Percentiles rank a stretch among this genome's conserved stretches.
phyloP scores from a whole-genome alignment of 768 basidiomycete species.

The Boletus rufocinnamomeus region DNA sequence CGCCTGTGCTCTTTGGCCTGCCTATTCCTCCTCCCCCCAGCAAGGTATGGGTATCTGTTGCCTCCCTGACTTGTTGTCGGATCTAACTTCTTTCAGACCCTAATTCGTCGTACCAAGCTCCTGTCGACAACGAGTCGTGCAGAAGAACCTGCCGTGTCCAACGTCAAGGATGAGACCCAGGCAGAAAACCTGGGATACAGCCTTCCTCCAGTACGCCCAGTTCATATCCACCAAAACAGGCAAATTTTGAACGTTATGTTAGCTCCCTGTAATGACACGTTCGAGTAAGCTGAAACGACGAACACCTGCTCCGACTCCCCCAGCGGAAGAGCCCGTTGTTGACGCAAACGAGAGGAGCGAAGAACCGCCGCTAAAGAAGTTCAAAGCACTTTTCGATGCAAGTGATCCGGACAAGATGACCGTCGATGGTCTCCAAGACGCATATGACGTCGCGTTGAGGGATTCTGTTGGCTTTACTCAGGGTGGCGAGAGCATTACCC shows the following conservation, averaged over 20 bases:
- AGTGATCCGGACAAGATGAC: constrained; percentile 51
- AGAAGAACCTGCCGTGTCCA: constrained; percentile 6
- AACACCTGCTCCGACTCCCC: constrained; percentile 36
- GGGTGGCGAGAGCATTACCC: constrained; percentile 28
- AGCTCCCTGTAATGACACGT: constrained; percentile 46
- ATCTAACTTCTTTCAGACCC: constrained; percentile 19
- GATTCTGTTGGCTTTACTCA: constrained; percentile 18
- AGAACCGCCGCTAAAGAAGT: constrained; percentile 68
- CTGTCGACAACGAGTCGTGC: constrained; percentile 14
- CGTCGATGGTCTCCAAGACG: constrained; percentile 25
- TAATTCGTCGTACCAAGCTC: constrained; percentile 26
- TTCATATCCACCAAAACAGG: not conserved
- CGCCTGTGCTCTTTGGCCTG: constrained; percentile 22
- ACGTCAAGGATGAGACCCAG: constrained; percentile 14
- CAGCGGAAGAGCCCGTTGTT: constrained; percentile 19
- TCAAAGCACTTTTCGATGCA: constrained; percentile 69
- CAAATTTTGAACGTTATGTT: not conserved
- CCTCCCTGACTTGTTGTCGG: not conserved
- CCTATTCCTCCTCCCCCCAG: constrained; percentile 27
- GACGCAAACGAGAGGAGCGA: constrained; percentile 14
- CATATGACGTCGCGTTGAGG: constrained; percentile 11
- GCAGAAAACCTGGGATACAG: constrained; percentile 14
- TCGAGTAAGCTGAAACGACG: constrained; percentile 57
- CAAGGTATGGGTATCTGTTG: constrained; percentile 14
- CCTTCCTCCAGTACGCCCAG: constrained; percentile 29